These are phyloP conservation scores for Fusarium annulatum DNA, from an alignment of 2,329 filamentous ascomycete species.

Conservation along the genomic window DNA sequence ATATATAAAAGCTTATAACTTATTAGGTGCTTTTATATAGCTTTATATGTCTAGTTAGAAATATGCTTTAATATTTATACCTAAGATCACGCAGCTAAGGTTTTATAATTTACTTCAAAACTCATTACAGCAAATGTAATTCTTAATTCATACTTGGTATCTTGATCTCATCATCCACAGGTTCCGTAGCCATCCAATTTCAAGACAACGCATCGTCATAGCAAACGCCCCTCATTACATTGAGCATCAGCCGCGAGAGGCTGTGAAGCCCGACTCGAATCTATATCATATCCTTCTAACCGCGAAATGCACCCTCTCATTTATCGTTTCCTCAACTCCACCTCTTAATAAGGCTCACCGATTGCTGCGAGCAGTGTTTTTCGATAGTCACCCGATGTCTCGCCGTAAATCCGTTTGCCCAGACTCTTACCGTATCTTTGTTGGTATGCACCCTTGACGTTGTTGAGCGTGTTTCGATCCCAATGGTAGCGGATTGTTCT, in stretches of 20 bases:
- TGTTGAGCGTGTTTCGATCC: slow-evolving; percentile 78
- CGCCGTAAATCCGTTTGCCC: slow-evolving; percentile 76
- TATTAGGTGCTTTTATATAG: not conserved
- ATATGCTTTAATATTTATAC: not conserved
- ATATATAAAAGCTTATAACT: not conserved
- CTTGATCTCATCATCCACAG: slow-evolving; percentile 6
- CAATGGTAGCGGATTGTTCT: slow-evolving; percentile 87
- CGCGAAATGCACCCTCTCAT: not conserved
- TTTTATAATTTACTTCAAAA: not conserved
- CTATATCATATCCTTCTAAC: slow-evolving; percentile 4
- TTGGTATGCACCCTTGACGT: slow-evolving; percentile 82
- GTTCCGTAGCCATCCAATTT: slow-evolving; percentile 3
- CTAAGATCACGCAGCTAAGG: not conserved
- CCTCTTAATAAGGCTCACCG: slow-evolving; percentile 54
- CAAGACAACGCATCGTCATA: slow-evolving; percentile 13
- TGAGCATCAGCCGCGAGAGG: slow-evolving; percentile 22
- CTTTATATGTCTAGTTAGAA: not conserved
- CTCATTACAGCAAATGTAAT: not conserved
- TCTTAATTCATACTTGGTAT: slow-evolving; percentile 26
- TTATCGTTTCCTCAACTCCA: not conserved
- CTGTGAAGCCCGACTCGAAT: slow-evolving; percentile 8
- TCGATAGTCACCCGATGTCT: slow-evolving; percentile 88
- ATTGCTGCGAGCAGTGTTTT: slow-evolving; percentile 78
- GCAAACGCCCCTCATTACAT: slow-evolving; percentile 30
- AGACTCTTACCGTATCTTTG: slow-evolving; percentile 76